Percentiles rank a stretch among this genome's conserved stretches.
Evolutionary conservation across 768 basidiomycete species (phyloP).

Genomic region (Neoboletus magnificus): DNA sequence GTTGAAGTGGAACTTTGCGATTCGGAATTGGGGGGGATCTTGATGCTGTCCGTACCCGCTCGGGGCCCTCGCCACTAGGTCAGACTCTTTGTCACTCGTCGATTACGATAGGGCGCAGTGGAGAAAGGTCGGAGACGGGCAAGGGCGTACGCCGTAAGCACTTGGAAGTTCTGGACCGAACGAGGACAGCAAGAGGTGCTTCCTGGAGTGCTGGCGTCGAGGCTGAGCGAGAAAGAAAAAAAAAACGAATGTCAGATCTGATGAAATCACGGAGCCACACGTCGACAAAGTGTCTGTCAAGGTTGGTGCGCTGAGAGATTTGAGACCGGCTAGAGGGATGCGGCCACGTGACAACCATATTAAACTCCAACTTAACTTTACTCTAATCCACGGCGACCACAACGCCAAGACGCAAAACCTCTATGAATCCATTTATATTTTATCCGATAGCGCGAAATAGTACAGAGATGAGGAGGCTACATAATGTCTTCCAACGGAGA

Average conservation of each 20-base stretch:
- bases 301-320: background rate
- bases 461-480: conserved; percentile 31
- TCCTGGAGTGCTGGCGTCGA: background rate
- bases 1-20: background rate
- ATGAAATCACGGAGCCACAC: background rate
- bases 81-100: conserved; percentile 5
- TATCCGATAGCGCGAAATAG: conserved; percentile 17
- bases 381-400: background rate
- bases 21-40: background rate
- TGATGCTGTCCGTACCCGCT: background rate
- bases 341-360: conserved; percentile 2
- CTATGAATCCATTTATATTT: conserved; percentile 19
- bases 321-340: conserved; percentile 6
- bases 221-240: background rate
- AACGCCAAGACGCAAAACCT: conserved; percentile 8
- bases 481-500: conserved; percentile 24
- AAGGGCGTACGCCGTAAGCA: conserved; percentile 11
- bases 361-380: background rate
- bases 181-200: background rate
- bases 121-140: conserved; percentile 11
- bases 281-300: background rate
- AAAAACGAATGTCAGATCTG: background rate
- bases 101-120: conserved; percentile 26
- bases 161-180: background rate
- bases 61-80: background rate